A percentile compares a stretch with the other conserved stretches of the same genome.
Evolutionary conservation across 2,329 filamentous ascomycete genomes (phyloP).

Genomic region (Coniochaeta sp.): DNA sequence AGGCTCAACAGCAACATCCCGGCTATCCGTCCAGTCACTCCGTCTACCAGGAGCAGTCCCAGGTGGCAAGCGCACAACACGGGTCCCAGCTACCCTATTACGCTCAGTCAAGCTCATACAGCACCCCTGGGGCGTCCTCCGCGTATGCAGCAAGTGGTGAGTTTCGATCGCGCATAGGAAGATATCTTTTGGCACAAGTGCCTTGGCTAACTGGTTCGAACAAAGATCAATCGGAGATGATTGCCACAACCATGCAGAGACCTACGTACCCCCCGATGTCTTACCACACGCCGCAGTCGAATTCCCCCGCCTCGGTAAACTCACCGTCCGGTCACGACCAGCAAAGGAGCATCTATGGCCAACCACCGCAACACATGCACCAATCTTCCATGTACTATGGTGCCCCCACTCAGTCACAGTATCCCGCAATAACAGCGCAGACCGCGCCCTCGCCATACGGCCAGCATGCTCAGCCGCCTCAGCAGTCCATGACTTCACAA

Average conservation of each 20-base stretch:
- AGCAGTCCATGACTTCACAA: constrained; percentile 57
- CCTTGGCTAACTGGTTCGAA: constrained; percentile 8
- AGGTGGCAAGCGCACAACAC: constrained; percentile 58
- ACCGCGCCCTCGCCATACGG: constrained; percentile 52
- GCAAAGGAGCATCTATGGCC: constrained; percentile 79
- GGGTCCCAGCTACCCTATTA: constrained; percentile 54
- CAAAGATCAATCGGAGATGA: constrained; percentile 59
- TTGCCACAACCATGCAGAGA: constrained; percentile 65
- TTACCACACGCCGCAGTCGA: constrained; percentile 92
- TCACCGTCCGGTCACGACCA: constrained; percentile 86
- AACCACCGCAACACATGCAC: constrained; percentile 70
- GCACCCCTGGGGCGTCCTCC: constrained; percentile 70
- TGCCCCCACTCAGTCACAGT: constrained; percentile 46
- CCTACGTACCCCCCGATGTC: constrained; percentile 79
- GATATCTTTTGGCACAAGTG: neutral
- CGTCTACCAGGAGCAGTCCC: constrained; percentile 61
- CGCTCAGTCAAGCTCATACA: constrained; percentile 75
- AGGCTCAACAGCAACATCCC: constrained; percentile 53
- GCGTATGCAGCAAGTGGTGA: constrained; percentile 84
- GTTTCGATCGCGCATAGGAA: constrained; percentile 24
- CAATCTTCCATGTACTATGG: constrained; percentile 75
- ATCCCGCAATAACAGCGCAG: constrained; percentile 61
- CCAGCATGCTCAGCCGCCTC: constrained; percentile 45
- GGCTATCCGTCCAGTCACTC: constrained; percentile 66
- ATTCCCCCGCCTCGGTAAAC: constrained; percentile 87